Conservation (phyloP, 192 early-diverging fungal genomes). For the Mortierella claussenii region DNA sequence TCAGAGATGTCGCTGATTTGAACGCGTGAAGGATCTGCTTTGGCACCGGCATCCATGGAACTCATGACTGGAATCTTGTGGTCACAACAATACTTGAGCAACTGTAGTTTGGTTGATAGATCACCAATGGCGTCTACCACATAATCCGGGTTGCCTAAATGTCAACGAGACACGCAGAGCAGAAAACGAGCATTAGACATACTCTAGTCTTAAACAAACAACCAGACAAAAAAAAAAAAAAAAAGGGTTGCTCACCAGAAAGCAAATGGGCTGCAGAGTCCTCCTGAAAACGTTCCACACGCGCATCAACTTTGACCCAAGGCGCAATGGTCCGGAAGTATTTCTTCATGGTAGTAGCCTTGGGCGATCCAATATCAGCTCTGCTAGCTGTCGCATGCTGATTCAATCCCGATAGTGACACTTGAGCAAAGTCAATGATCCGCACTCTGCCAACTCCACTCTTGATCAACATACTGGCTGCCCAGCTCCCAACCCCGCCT, state of each 20-base stretch:
- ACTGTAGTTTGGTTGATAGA: constrained; percentile 88
- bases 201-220: no score
- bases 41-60: constrained; percentile 97
- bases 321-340: constrained; percentile 86
- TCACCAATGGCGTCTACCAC: constrained; percentile 96
- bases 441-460: constrained; percentile 89
- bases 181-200: no score
- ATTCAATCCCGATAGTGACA: constrained; percentile 90
- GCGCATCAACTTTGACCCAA: constrained; percentile 79
- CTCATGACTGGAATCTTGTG: constrained; percentile 83
- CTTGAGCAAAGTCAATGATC: constrained; percentile 97
- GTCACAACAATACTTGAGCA: constrained; percentile 88
- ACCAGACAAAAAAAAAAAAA: no score
- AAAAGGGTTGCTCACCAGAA: constrained; percentile 64
- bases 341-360: constrained; percentile 78
- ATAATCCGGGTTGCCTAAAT: constrained; percentile 70
- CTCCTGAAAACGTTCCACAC: constrained; percentile 77
- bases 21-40: constrained; percentile 93
- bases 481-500: constrained; percentile 89
- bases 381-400: constrained; percentile 90
- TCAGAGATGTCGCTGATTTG: constrained; percentile 96
- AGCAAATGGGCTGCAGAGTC: constrained; percentile 77
- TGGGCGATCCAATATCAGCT: constrained; percentile 87
- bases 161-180: no score
- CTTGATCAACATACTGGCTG: constrained; percentile 91